These are phyloP conservation scores for Boletus huronensis DNA, from an alignment of 768 basidiomycete genomes.

Conservation along the genomic window DNA sequence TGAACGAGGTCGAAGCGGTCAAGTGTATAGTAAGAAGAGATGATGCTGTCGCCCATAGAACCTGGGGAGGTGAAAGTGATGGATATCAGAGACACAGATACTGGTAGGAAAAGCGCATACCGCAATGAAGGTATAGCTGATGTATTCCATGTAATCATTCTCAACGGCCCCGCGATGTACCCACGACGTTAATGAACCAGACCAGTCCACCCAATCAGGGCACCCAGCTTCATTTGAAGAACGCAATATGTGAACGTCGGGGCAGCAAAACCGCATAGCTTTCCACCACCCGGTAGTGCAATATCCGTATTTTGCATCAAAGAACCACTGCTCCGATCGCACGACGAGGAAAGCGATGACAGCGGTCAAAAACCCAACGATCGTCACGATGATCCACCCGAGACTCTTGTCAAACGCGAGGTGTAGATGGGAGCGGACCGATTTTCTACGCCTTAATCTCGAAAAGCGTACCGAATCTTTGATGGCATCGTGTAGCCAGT, in stretches of 20 bases:
- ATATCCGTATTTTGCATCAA: constrained; percentile 90
- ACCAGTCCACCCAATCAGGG: constrained; percentile 74
- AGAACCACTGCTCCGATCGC: constrained; percentile 82
- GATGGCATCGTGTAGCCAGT: constrained; percentile 96
- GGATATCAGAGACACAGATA: background rate
- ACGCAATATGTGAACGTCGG: constrained; percentile 23
- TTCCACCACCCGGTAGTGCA: constrained; percentile 69
- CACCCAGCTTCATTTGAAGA: constrained; percentile 43
- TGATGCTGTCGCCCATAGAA: constrained; percentile 68
- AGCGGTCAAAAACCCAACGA: constrained; percentile 85
- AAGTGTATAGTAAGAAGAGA: constrained; percentile 81
- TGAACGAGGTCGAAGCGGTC: constrained; percentile 85
- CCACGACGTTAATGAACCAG: constrained; percentile 45
- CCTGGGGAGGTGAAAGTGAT: constrained; percentile 36
- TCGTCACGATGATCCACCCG: constrained; percentile 87
- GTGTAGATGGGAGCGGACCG: constrained; percentile 60
- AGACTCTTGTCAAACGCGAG: constrained; percentile 71
- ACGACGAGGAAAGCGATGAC: constrained; percentile 84
- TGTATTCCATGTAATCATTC: constrained; percentile 56
- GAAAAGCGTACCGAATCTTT: constrained; percentile 86
- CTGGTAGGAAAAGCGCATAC: constrained; percentile 45
- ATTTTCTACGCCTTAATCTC: constrained; percentile 64
- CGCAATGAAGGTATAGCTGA: constrained; percentile 70
- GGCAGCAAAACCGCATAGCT: constrained; percentile 82
- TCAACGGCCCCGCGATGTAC: constrained; percentile 5